Conservation (phyloP, 78 protist species). For the Chrysochromulina parva region DNA sequence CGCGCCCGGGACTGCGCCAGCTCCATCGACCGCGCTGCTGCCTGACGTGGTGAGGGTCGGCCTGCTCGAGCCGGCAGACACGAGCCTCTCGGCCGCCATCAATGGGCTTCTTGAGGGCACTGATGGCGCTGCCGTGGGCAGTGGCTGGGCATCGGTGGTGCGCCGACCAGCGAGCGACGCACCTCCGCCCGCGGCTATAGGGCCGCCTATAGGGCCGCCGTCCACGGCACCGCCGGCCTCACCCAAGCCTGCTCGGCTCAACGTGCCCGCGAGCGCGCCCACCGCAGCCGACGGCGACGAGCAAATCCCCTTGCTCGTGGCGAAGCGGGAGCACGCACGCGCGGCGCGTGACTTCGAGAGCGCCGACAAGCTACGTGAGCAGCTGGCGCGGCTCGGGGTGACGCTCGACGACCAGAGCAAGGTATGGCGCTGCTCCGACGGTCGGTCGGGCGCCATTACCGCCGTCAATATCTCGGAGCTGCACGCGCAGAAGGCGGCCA, state of each 20-base stretch:
- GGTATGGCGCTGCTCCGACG: neutral
- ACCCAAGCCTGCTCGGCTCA: no score
- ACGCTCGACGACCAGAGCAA: constrained; percentile 3
- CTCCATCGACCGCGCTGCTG: no score
- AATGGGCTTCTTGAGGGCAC: neutral
- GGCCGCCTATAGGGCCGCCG: no score
- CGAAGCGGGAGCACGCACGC: neutral
- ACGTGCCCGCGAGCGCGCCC: neutral
- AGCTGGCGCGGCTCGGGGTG: neutral
- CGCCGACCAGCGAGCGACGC: neutral
- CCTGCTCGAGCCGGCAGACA: neutral
- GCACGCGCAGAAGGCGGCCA: constrained; percentile 1
- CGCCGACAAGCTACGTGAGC: neutral
- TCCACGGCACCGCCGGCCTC: no score
- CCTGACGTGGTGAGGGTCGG: neutral
- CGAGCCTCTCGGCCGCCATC: neutral
- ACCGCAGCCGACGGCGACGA: neutral
- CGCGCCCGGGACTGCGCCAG: no score
- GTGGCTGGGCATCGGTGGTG: constrained; percentile 1
- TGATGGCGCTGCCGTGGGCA: neutral
- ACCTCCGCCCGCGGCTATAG: no score
- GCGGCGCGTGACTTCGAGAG: neutral
- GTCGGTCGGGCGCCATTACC: neutral
- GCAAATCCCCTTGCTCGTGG: neutral
- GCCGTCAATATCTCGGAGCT: neutral